These are phyloP conservation scores for Yamadazyma aaseri DNA, from an alignment of 1,139 yeast genomes.

Conservation along the genomic window DNA sequence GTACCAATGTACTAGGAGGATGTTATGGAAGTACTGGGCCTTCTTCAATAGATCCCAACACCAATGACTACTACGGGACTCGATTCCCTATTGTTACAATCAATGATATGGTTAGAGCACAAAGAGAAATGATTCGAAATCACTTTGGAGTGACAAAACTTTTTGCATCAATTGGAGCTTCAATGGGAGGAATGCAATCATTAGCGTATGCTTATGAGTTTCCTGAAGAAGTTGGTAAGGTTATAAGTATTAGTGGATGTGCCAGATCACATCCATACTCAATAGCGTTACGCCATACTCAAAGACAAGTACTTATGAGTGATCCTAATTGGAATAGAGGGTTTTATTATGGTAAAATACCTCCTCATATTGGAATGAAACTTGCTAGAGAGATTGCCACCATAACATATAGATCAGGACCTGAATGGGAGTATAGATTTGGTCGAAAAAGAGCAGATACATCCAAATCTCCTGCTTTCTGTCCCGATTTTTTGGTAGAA, in stretches of 20 bases:
- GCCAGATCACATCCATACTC: constrained; percentile 94
- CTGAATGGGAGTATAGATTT: constrained; percentile 93
- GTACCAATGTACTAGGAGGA: constrained; percentile 91
- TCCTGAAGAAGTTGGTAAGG: constrained; percentile 69
- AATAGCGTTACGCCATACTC: constrained; percentile 90
- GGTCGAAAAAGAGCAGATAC: constrained; percentile 89
- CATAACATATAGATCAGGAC: constrained; percentile 91
- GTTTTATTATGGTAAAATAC: constrained; percentile 71
- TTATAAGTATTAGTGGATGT: constrained; percentile 83
- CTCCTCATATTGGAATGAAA: constrained; percentile 95
- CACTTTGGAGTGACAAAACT: constrained; percentile 62
- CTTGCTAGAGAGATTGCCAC: constrained; percentile 92
- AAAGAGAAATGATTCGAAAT: constrained; percentile 61
- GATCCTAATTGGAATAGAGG: constrained; percentile 96
- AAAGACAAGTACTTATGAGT: constrained; percentile 89
- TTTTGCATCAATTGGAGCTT: constrained; percentile 84
- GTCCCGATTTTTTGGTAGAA: constrained; percentile 91
- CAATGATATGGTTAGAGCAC: constrained; percentile 91
- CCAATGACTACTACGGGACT: constrained; percentile 69
- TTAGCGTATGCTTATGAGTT: constrained; percentile 84
- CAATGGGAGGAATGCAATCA: constrained; percentile 98
- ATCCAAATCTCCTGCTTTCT: constrained; percentile 73
- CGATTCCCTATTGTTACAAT: constrained; percentile 83
- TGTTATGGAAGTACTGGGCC: constrained; percentile 97
- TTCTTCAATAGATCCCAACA: constrained; percentile 73